Evolutionary conservation across 495 filamentous ascomycete genomes (phyloP).

Genomic region (Trichocladium antarcticum): DNA sequence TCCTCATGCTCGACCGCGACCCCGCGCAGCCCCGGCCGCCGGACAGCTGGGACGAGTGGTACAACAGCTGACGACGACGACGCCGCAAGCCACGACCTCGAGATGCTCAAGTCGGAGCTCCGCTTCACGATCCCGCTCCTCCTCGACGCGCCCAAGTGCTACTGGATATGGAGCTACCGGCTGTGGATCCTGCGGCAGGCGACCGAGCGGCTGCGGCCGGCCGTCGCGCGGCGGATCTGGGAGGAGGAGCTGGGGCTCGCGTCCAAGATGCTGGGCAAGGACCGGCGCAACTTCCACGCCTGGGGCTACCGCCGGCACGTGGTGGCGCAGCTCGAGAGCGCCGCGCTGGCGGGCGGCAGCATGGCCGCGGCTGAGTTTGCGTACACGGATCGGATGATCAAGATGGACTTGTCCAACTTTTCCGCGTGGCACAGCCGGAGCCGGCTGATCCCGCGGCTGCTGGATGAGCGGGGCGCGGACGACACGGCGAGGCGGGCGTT

Average conservation of each 20-base stretch:
- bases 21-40: constrained; percentile 36
- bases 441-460: constrained; percentile 62
- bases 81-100: constrained; percentile 19
- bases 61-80: constrained; percentile 37
- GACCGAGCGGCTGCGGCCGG: constrained; percentile 45
- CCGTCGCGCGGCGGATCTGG: constrained; percentile 58
- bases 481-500: constrained; percentile 52
- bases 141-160: constrained; percentile 84
- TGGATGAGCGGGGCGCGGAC: constrained; percentile 56
- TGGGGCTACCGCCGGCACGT: constrained; percentile 85
- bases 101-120: constrained; percentile 51
- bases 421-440: constrained; percentile 92
- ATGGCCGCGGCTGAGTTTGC: constrained; percentile 73
- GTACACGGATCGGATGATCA: constrained; percentile 84
- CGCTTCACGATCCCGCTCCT: constrained; percentile 74
- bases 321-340: constrained; percentile 54
- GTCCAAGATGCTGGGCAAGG: constrained; percentile 72
- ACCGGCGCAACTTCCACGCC: constrained; percentile 91
- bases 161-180: constrained; percentile 99
- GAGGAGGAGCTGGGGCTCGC: constrained; percentile 69
- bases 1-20: constrained; percentile 38
- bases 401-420: constrained; percentile 77
- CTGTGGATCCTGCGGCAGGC: constrained; percentile 70
- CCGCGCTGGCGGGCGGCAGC: constrained; percentile 38
- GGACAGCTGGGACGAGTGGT: constrained; percentile 47